Evolutionary conservation across 306 rosid species (phyloP), one percentile per base, ranked within the genome.

Genomic region (Vigna hirtella): DNA sequence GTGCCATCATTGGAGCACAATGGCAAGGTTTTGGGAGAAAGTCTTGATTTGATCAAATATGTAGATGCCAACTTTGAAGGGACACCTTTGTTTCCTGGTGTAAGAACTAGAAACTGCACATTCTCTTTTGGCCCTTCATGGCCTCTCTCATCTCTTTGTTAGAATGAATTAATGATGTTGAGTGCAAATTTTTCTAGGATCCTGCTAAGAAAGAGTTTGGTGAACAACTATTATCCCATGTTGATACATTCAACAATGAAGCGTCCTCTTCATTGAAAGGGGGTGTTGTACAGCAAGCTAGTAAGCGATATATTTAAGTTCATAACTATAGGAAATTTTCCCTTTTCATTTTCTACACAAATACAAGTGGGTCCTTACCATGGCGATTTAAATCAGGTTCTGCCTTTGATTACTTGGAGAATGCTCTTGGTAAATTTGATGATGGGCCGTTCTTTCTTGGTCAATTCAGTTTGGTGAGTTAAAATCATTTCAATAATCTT

Each of bases 1-100:
- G 97, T 93, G 66, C 97, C 98, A 52, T 47, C 98, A 6, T 80
- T 94, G 89, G 97, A 94, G 90, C 98, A 90, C 87, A 88, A 94
- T 80, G 93, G 94, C 12, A 87, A 92, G 82, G 77, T 94, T 38
- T 66, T 87, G 24, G 97, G 93, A 73, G 97, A 94, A 83, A 92
- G 95, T 81, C 90, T 92, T 82, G 97, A 92, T 81, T 79, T 92
- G 84, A 79, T 94, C 78, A 92, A 92, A 79, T 94, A 92, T 82
- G 2, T 94, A 6, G 91, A 94, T 71, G 83, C 76, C 48, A 86
- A 86, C 79, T 83, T 86, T 28, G 87, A 81, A 64, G 89, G 89
- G 32, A 49, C 82, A 9, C 77, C 96, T 77, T 88, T 93, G 52
- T 47, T 62, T 65, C 93, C 97, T 13, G 67, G 12, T 72, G 98